Percentiles rank a stretch among this genome's conserved stretches.
These are phyloP conservation scores for Corinectria fuckeliana DNA, from an alignment of 2,329 filamentous ascomycete genomes.

Conservation along the genomic window DNA sequence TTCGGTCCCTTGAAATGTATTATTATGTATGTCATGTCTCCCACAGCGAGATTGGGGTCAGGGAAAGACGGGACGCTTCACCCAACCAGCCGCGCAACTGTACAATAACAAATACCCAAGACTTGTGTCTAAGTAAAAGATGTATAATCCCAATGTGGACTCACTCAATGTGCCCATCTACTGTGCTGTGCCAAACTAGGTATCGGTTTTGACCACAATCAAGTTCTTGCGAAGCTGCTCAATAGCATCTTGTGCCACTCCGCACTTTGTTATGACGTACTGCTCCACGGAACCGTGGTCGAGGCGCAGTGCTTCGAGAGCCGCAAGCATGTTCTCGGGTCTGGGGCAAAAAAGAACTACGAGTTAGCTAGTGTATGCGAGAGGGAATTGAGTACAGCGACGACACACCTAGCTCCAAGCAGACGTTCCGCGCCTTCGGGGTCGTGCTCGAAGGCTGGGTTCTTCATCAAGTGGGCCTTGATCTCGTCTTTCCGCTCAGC, in stretches of 20 bases:
- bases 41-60: constrained; percentile 1
- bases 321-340: constrained; percentile 56
- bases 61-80: constrained; percentile 8
- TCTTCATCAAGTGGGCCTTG: constrained; percentile 55
- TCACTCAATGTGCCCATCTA: constrained; percentile 24
- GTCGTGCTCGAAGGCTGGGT: constrained; percentile 57
- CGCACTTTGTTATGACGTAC: constrained; percentile 66
- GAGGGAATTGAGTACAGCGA: background rate
- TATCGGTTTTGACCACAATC: constrained; percentile 45
- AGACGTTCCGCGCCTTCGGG: constrained; percentile 51
- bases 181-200: constrained; percentile 50
- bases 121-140: constrained; percentile 31
- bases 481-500: constrained; percentile 59
- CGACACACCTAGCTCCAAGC: constrained; percentile 51
- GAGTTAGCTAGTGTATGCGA: background rate
- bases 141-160: constrained; percentile 4
- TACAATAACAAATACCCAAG: constrained; percentile 38
- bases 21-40: constrained; percentile 25
- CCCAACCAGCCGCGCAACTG: constrained; percentile 29
- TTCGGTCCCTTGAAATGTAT: constrained; percentile 56
- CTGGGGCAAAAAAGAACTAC: too few relatives aligned
- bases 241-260: constrained; percentile 62
- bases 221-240: constrained; percentile 58
- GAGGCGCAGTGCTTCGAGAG: constrained; percentile 60
- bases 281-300: constrained; percentile 68